A percentile compares a stretch with the other conserved stretches of the same genome.
phyloP scores from a whole-genome alignment of 2,329 filamentous ascomycete genomes.

The Diaporthe vexans region DNA sequence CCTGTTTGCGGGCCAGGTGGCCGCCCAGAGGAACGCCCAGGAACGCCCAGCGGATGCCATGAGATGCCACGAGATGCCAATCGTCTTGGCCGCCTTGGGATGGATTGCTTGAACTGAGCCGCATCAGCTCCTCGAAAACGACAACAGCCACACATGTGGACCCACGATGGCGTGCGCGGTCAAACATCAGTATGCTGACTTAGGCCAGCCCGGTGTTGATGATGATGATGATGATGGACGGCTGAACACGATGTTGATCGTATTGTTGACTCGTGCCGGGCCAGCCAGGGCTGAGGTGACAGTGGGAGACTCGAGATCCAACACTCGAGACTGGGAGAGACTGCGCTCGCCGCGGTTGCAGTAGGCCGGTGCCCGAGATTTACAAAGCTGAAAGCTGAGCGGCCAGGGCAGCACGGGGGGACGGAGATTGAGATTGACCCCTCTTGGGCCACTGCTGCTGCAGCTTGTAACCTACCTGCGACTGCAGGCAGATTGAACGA shows the following conservation, averaged over 20 bases:
- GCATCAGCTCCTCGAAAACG: conserved; percentile 2
- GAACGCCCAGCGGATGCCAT: conserved; percentile 18
- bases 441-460: not conserved
- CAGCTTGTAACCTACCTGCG: conserved; percentile 26
- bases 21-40: conserved; percentile 16
- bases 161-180: conserved; percentile 15
- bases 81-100: conserved; percentile 30
- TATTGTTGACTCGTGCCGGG: conserved; percentile 24
- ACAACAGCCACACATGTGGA: not conserved
- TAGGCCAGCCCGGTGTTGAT: not conserved
- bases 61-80: conserved; percentile 32
- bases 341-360: not conserved
- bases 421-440: conserved; percentile 30
- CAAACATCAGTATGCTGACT: not conserved
- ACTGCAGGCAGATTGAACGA: conserved; percentile 17
- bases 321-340: not conserved
- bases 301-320: not conserved
- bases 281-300: not conserved
- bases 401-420: conserved; percentile 8
- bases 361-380: not conserved
- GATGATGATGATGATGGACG: conserved; percentile 24
- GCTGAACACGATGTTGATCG: conserved; percentile 26
- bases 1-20: conserved; percentile 19
- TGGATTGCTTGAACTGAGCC: conserved; percentile 28
- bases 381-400: conserved; percentile 1